Percentiles rank a stretch among this genome's conserved stretches.
Conservation (phyloP, 2,329 filamentous ascomycete species). For the Catunica adiposa region DNA sequence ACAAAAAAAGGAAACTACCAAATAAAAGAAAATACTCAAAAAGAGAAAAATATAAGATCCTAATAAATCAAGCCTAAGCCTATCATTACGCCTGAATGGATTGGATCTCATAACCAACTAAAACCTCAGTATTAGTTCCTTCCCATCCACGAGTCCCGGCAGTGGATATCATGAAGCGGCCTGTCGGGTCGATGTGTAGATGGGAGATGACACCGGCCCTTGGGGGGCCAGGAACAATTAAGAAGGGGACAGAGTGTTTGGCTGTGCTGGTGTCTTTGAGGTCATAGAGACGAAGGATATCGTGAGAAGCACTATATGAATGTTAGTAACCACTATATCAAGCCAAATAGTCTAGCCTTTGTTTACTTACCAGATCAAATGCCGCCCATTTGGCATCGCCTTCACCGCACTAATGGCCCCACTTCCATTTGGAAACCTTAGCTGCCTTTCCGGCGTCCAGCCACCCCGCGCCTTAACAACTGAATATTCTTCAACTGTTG, state of each 20-base stretch:
- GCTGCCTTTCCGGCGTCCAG: conserved; percentile 56
- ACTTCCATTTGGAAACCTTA: conserved; percentile 79
- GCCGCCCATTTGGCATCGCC: conserved; percentile 81
- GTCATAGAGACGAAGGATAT: conserved; percentile 88
- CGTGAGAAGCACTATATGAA: conserved; percentile 57
- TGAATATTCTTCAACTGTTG: conserved; percentile 86
- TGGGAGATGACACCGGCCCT: conserved; percentile 74
- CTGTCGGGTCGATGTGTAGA: conserved; percentile 74
- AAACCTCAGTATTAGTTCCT: conserved; percentile 70
- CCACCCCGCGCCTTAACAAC: conserved; percentile 56
- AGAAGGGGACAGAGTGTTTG: conserved; percentile 74
- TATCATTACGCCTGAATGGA: conserved; percentile 3
- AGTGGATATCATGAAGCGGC: conserved; percentile 78
- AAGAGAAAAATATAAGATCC: too few species aligned
- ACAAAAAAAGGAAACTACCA: not conserved
- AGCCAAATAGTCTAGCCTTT: not conserved
- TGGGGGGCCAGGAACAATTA: conserved; percentile 81
- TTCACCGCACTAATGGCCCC: conserved; percentile 77
- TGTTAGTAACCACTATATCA: not conserved
- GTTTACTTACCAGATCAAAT: conserved; percentile 54
- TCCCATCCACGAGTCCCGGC: conserved; percentile 94
- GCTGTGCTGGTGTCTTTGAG: conserved; percentile 47
- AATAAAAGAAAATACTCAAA: not conserved
- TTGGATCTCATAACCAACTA: conserved; percentile 83
- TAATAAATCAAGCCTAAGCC: not conserved